Conservation (phyloP, 2,329 filamentous ascomycete species). For the Furcasterigmium furcatum region DNA sequence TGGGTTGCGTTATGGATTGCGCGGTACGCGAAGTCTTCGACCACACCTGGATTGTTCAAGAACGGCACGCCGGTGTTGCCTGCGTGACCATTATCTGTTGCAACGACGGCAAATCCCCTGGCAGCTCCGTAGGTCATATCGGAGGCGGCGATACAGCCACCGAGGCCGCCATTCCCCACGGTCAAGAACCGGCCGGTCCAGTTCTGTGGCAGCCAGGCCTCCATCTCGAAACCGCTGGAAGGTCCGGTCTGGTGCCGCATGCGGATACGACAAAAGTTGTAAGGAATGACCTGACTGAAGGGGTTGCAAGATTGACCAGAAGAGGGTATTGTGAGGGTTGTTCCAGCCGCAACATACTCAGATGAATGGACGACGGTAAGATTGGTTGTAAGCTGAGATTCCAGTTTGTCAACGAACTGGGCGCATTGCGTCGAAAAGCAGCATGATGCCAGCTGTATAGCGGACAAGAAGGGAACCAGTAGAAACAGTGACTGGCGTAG, state of each 20-base stretch:
- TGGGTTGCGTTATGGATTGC: slow-evolving; percentile 23
- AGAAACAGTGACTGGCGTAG: no score
- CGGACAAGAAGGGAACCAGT: no score
- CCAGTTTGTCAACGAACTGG: no score
- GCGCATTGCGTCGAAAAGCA: no score
- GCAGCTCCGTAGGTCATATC: slow-evolving; percentile 36
- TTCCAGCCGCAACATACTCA: no score
- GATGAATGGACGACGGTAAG: no score
- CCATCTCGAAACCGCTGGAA: slow-evolving; percentile 38
- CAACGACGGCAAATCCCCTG: slow-evolving; percentile 40
- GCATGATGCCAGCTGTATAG: no score
- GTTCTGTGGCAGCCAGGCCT: slow-evolving; percentile 42
- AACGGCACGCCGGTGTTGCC: slow-evolving; percentile 28
- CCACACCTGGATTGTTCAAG: slow-evolving; percentile 30
- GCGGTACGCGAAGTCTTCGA: slow-evolving; percentile 31
- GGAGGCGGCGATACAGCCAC: slow-evolving; percentile 42
- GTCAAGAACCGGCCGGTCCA: slow-evolving; percentile 43
- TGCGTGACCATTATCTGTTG: slow-evolving; percentile 47
- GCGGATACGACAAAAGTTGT: slow-evolving; percentile 22
- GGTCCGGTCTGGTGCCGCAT: slow-evolving; percentile 20
- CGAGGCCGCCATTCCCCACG: slow-evolving; percentile 45
- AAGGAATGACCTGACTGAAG: no score
- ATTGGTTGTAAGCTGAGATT: no score
- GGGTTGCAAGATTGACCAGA: no score
- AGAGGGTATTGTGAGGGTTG: no score